Conservation (phyloP, 345 rosid genomes). For the Psidium guajava region DNA sequence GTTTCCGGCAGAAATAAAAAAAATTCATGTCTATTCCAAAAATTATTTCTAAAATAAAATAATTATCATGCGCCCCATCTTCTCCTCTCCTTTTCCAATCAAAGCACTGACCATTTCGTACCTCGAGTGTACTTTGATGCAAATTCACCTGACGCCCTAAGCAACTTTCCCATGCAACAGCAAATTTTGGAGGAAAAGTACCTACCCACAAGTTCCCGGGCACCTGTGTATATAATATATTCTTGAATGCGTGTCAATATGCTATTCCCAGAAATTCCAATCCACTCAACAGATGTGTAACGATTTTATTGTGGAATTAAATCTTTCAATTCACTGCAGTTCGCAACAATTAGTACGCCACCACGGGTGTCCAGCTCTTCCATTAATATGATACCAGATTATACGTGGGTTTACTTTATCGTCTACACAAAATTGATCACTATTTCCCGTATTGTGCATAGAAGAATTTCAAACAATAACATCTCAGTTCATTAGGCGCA, state of each 20-base stretch:
- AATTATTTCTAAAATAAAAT: too few relatives aligned
- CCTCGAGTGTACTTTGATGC: neutral
- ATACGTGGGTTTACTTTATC: neutral
- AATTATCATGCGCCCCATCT: too few relatives aligned
- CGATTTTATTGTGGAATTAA: neutral
- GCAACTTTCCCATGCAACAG: conserved; percentile 1
- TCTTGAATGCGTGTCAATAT: neutral
- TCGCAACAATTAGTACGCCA: neutral
- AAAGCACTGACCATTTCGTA: neutral
- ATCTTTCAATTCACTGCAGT: neutral
- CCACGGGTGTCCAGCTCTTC: neutral
- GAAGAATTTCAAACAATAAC: neutral
- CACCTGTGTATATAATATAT: neutral
- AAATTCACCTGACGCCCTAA: neutral
- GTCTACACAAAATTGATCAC: neutral
- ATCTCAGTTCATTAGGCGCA: neutral
- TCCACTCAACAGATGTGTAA: neutral
- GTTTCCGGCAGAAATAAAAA: too few relatives aligned
- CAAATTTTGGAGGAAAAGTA: conserved; percentile 12
- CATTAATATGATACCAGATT: neutral
- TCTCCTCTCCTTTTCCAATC: too few relatives aligned
- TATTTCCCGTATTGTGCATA: neutral
- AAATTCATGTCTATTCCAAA: too few relatives aligned
- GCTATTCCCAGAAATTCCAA: neutral
- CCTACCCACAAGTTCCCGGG: conserved; percentile 11